Conservation (phyloP, 306 rosid species). For the Fagus sylvatica region DNA sequence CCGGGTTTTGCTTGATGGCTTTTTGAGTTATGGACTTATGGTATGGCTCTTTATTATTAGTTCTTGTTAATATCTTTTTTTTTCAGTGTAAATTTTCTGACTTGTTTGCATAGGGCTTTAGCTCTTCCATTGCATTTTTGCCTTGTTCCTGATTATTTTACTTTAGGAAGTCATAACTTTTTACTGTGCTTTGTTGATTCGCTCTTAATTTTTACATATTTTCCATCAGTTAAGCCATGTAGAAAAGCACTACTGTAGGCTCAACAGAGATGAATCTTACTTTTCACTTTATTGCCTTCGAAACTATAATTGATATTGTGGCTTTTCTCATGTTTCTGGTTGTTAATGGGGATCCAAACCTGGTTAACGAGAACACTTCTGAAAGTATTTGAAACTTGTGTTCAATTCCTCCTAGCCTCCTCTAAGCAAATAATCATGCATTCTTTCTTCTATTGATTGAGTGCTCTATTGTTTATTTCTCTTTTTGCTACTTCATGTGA, state of each 20-base stretch:
- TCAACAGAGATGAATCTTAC: background rate
- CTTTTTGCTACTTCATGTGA: background rate
- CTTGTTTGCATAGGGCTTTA: background rate
- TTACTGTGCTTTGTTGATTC: background rate
- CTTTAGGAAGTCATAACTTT: background rate
- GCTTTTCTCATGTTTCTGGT: background rate
- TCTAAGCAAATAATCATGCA: background rate
- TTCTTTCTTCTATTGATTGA: background rate
- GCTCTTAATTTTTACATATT: background rate
- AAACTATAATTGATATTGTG: background rate
- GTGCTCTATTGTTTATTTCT: background rate
- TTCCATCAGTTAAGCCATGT: background rate
- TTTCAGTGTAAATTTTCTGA: background rate
- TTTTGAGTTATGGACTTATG: constrained; percentile 66
- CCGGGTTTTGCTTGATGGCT: constrained; percentile 67
- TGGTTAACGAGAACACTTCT: background rate
- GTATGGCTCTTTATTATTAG: constrained; percentile 34
- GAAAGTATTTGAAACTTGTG: background rate
- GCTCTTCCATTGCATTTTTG: background rate
- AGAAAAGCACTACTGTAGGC: background rate
- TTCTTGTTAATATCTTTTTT: background rate
- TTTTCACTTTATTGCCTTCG: background rate
- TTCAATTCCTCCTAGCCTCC: background rate
- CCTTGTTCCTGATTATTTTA: background rate
- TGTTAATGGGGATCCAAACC: background rate